Evolutionary conservation across 1,284 basidiomycete genomes (phyloP).

Genomic region (Boletus sp.): DNA sequence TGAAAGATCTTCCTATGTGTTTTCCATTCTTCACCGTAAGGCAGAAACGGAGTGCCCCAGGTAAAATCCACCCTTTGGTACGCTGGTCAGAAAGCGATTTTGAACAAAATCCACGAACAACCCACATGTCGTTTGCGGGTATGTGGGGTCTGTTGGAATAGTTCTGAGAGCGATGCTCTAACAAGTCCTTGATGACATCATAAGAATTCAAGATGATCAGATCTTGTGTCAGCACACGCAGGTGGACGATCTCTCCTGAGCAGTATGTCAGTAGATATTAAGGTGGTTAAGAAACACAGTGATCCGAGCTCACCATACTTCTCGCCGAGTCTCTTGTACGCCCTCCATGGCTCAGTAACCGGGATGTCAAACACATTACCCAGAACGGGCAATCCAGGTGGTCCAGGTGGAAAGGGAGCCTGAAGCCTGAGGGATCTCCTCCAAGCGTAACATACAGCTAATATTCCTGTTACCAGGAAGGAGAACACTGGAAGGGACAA

Average conservation of each 20-base stretch:
- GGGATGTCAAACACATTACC: constrained; percentile 8
- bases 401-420: constrained; percentile 5
- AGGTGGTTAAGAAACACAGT: neutral
- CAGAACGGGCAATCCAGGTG: constrained; percentile 2
- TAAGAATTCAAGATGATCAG: constrained; percentile 6
- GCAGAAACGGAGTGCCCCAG: constrained; percentile 5
- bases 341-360: constrained; percentile 3
- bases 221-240: constrained; percentile 4
- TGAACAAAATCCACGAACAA: neutral
- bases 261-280: neutral
- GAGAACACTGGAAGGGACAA: constrained; percentile 1
- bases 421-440: constrained; percentile 1
- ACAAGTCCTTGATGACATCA: constrained; percentile 4
- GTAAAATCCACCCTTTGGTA: constrained; percentile 3
- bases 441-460: neutral
- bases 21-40: constrained; percentile 7
- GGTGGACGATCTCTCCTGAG: constrained; percentile 4
- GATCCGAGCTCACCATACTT: constrained; percentile 2
- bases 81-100: neutral
- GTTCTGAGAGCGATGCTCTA: constrained; percentile 7
- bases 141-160: constrained; percentile 8
- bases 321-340: constrained; percentile 4
- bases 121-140: constrained; percentile 1
- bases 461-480: neutral
- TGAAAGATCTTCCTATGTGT: constrained; percentile 10